Evolutionary conservation across 306 rosid genomes (phyloP), one percentile per base, ranked within the genome.

Genomic region (Hylodesmum podocarpum): DNA sequence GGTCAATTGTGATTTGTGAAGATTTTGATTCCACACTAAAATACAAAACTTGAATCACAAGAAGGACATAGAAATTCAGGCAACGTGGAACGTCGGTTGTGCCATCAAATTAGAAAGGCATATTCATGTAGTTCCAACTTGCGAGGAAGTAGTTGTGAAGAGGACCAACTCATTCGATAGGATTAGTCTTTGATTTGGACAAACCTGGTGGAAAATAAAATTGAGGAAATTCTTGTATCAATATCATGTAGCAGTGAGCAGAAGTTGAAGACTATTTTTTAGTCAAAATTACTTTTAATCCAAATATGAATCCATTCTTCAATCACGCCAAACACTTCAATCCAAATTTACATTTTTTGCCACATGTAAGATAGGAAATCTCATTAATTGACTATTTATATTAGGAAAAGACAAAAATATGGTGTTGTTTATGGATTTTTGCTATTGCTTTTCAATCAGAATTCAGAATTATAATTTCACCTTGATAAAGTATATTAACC

Each of bases 1-100:
- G 61, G 68, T 76, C 73, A 64, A 64, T 44, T 64, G 16, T 70
- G 54, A 64, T 54, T 44, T 64, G 16, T 70, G 54, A 19, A 27
- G 40, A 8, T 34, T 36, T 64, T 76, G 77, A 65, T 27, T 70
- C 49, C 22, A 16, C 66, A 69, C 25, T 69, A 6, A 1, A 19
- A 18, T 57, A 67, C 70, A 67, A 40, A 73, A 5, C 34, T 34
- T 7, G 59, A 34, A 36, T 37, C 25, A 43, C 62, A 44, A 57
- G 37, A n/a, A 12, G 21, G 51, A 44, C 4, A 37, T 15, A 25
- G 8, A 49, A n/a, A n/a, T n/a, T n/a, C 72, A 16, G 12, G 19
- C n/a, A 47, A 11, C 19, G 31, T 2, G 2, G 27, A 70, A 16
- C n/a, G 34, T 50, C 54, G 36, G 4, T 40, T 51, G 40, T 40